These are phyloP conservation scores for Populus davidiana DNA, from an alignment of 345 rosid species.

Conservation along the genomic window DNA sequence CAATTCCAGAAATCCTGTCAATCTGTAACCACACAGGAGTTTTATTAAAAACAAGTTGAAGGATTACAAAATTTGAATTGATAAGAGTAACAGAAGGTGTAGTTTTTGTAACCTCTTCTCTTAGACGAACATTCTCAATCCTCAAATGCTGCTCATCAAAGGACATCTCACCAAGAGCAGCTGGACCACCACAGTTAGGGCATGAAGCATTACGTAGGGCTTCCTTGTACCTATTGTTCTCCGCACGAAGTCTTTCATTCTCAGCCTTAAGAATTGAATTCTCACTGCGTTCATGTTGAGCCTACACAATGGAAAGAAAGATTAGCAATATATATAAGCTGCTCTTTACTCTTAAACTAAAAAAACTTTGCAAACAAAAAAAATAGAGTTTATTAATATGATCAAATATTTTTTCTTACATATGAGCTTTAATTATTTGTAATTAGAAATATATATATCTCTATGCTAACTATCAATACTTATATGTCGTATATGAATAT, in stretches of 20 bases:
- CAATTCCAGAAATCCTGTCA: conserved; percentile 79
- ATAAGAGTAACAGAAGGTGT: background rate
- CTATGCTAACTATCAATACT: no score
- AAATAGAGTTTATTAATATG: background rate
- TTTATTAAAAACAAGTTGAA: background rate
- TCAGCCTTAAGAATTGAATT: conserved; percentile 74
- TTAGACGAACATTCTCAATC: conserved; percentile 78
- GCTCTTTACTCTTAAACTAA: background rate
- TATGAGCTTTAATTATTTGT: background rate
- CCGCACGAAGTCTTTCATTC: conserved; percentile 80
- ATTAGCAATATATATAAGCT: background rate
- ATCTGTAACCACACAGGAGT: conserved; percentile 34
- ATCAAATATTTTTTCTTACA: background rate
- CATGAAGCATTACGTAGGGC: conserved; percentile 75
- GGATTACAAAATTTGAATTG: background rate
- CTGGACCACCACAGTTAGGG: conserved; percentile 84
- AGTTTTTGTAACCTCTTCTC: conserved; percentile 62
- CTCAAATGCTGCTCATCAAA: conserved; percentile 96
- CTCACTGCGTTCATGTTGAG: conserved; percentile 85
- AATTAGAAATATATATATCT: background rate
- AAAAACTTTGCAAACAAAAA: background rate
- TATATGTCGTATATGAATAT: no score
- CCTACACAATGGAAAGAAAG: conserved; percentile 33
- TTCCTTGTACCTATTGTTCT: conserved; percentile 73
- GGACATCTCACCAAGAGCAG: conserved; percentile 88